Evolutionary conservation across 306 rosid species (phyloP).

Genomic region (Vigna hirtella): DNA sequence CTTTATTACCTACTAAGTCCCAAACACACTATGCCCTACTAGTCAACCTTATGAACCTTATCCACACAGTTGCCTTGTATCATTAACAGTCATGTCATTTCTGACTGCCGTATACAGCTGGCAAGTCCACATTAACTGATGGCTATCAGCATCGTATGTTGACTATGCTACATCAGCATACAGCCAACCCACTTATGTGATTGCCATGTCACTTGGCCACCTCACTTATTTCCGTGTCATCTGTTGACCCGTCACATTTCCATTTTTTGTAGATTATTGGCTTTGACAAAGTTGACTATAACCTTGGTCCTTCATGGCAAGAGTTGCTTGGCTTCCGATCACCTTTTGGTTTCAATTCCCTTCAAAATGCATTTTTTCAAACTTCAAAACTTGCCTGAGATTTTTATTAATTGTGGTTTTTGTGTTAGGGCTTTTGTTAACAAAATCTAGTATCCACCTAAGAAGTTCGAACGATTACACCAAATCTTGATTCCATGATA

Average conservation of each 20-base stretch:
- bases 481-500: slow-evolving; percentile 31
- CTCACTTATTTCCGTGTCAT: background rate
- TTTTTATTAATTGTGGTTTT: background rate
- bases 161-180: background rate
- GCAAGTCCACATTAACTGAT: background rate
- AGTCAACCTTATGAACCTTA: background rate
- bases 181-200: background rate
- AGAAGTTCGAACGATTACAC: slow-evolving; percentile 3
- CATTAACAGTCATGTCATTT: background rate
- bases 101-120: background rate
- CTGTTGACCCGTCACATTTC: background rate
- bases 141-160: background rate
- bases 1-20: background rate
- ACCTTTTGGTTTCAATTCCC: background rate
- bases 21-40: background rate
- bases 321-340: background rate
- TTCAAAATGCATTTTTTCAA: background rate
- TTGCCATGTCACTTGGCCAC: background rate
- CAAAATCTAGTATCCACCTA: slow-evolving; percentile 4
- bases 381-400: background rate
- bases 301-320: background rate
- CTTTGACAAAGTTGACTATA: background rate
- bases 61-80: background rate
- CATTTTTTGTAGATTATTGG: background rate
- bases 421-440: background rate